phyloP scores from a whole-genome alignment of 108 stramenopile genomes.

The Cyclotella distinguenda region DNA sequence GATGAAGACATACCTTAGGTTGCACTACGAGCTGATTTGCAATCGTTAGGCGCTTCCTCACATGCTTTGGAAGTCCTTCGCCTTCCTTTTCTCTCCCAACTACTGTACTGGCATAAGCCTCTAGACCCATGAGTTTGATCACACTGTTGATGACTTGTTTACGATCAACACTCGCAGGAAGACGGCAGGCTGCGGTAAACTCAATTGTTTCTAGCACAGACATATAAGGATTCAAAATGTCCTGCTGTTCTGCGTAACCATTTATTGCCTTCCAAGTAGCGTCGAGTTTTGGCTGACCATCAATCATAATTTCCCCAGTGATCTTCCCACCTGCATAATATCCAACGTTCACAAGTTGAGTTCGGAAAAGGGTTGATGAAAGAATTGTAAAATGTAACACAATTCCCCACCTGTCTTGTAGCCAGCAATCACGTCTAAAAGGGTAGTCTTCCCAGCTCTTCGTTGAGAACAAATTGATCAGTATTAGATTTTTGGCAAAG shows the following conservation, averaged over 20 bases:
- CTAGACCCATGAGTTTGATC: constrained; percentile 32
- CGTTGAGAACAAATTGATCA: not conserved
- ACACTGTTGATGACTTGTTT: constrained; percentile 21
- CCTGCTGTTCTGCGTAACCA: constrained; percentile 44
- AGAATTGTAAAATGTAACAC: too few species aligned
- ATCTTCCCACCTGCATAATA: constrained; percentile 67
- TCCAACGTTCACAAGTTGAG: constrained; percentile 72
- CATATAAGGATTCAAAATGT: constrained; percentile 42
- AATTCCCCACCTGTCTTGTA: constrained; percentile 80
- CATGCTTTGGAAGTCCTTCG: constrained; percentile 42
- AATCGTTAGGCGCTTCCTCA: constrained; percentile 40
- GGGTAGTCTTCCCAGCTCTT: constrained; percentile 66
- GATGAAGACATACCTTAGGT: constrained; percentile 15
- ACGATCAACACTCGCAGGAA: constrained; percentile 15
- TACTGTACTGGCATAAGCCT: constrained; percentile 9
- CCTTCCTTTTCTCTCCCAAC: constrained; percentile 37
- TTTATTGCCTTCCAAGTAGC: constrained; percentile 28
- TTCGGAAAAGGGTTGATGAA: too few species aligned
- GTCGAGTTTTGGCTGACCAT: constrained; percentile 50
- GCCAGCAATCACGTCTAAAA: constrained; percentile 72
- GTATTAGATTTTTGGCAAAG: not conserved
- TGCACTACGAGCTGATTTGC: constrained; percentile 29
- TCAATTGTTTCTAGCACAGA: constrained; percentile 33
- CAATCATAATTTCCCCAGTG: constrained; percentile 63
- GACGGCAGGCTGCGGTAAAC: constrained; percentile 37